Evolutionary conservation across 2,329 filamentous ascomycete species (phyloP).

Genomic region (Hymenoscyphus salicellus): DNA sequence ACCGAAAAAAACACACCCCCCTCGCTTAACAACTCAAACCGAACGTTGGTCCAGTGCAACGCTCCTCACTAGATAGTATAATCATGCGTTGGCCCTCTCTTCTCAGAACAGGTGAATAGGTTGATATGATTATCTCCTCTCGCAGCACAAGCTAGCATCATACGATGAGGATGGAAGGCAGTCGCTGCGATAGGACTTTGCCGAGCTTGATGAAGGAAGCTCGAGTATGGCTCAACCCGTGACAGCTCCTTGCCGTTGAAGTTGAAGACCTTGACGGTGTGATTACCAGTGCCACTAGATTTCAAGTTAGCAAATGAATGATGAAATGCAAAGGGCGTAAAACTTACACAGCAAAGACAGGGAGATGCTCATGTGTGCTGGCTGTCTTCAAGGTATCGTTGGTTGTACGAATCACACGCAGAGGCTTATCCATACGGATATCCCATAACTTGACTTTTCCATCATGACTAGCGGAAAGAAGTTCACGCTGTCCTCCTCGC

Average conservation of each 20-base stretch:
- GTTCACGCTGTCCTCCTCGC: slow-evolving; percentile 85
- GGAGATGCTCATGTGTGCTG: slow-evolving; percentile 92
- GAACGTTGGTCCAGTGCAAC: not conserved
- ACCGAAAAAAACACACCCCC: not conserved
- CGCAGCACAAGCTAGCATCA: slow-evolving; percentile 84
- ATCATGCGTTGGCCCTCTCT: slow-evolving; percentile 28
- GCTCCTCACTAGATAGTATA: not conserved
- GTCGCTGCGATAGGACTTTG: slow-evolving; percentile 81
- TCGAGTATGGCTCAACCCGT: slow-evolving; percentile 83
- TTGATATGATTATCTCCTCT: slow-evolving; percentile 88
- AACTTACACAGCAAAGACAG: slow-evolving; percentile 88
- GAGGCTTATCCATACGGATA: slow-evolving; percentile 77
- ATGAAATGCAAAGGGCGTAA: not conserved
- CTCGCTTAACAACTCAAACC: not conserved
- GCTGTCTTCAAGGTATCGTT: slow-evolving; percentile 77
- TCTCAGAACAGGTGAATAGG: slow-evolving; percentile 69
- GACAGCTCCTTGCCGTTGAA: slow-evolving; percentile 77
- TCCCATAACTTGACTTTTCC: slow-evolving; percentile 97
- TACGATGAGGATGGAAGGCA: slow-evolving; percentile 91
- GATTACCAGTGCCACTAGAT: slow-evolving; percentile 76
- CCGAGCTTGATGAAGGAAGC: slow-evolving; percentile 78
- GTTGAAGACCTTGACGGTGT: slow-evolving; percentile 90
- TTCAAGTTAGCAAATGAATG: slow-evolving; percentile 24
- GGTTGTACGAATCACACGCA: slow-evolving; percentile 72
- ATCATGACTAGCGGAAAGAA: slow-evolving; percentile 85